A percentile compares a stretch with the other conserved stretches of the same genome.
phyloP scores from a whole-genome alignment of 176 grass and related monocot species.

The Raddia guianensis region DNA sequence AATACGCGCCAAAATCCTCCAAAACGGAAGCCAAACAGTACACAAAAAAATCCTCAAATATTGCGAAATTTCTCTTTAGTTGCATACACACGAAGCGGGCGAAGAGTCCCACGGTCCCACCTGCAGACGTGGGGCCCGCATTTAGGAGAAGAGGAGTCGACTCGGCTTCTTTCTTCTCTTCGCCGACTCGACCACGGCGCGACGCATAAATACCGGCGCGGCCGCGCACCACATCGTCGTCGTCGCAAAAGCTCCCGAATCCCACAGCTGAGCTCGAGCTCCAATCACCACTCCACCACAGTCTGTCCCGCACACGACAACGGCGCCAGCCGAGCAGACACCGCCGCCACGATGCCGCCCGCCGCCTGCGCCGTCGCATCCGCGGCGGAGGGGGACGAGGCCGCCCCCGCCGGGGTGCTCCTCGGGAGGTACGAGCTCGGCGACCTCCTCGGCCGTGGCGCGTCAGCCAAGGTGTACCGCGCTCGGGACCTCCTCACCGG shows the following conservation, averaged over 20 bases:
- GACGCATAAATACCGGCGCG: conserved; percentile 21
- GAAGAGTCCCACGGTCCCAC: too few relatives aligned
- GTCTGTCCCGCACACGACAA: conserved; percentile 34
- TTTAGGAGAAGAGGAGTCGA: too few relatives aligned
- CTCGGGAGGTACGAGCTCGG: conserved; percentile 68
- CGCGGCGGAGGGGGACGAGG: not conserved
- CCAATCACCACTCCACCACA: not conserved
- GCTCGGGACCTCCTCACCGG: conserved; percentile 65
- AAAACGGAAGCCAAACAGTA: not conserved
- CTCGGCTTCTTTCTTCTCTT: too few relatives aligned
- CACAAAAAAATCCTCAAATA: not conserved
- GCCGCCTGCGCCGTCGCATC: conserved; percentile 51
- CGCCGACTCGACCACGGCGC: not conserved
- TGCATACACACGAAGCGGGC: not conserved
- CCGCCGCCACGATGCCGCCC: conserved; percentile 64
- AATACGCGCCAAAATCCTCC: not conserved
- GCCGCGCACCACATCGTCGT: not conserved
- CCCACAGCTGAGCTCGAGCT: not conserved
- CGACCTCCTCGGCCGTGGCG: conserved; percentile 76
- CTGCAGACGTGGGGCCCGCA: too few relatives aligned
- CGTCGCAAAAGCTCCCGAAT: not conserved
- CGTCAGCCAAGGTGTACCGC: conserved; percentile 86
- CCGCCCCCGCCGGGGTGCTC: conserved; percentile 37
- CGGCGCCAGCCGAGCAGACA: conserved; percentile 51
- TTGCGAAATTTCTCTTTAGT: not conserved